Base-by-base conservation (phyloP, 73 alveolate species). In the Vitrella brassicaformis region DNA sequence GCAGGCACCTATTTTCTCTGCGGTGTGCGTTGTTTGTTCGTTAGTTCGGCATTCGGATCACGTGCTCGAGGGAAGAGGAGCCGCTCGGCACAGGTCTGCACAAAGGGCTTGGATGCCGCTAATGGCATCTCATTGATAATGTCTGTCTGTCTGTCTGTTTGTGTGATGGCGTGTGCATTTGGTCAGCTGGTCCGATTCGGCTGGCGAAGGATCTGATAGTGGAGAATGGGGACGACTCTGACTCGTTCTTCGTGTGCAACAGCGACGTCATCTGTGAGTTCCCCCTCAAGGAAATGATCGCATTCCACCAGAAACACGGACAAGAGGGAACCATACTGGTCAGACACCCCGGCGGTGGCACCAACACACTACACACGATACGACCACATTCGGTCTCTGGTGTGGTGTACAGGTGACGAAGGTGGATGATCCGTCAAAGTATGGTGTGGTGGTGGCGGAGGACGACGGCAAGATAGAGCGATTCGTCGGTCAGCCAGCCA, bases 361-460 rank as follows among this genome's bases (percentile, higher is more conserved):
- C n/a, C n/a, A n/a, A n/a, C n/a, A n/a, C n/a, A n/a, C n/a, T n/a
- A n/a, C n/a, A n/a, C n/a, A n/a, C n/a, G n/a, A n/a, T n/a, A n/a
- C n/a, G n/a, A n/a, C n/a, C n/a, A n/a, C n/a, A n/a, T n/a, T n/a
- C n/a, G n/a, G n/a, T n/a, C n/a, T n/a, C n/a, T n/a, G n/a, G n/a
- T n/a, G n/a, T n/a, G n/a, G n/a, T n/a, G n/a, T n/a, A n/a, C n/a
- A n/a, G n/a, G n/a, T 45, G n/a, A 92, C 97, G n/a, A 81, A 81
- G 79, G 99, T 95, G 8, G 92, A 92, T 81, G 99, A 95, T 81
- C 99, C 99, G 29, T 84, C 97, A 0, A 88, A 89, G 76, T 95
- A 90, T 77, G 99, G 99, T 0, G 99, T 95, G 25, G 88, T 95
- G 18, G 91, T 95, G 18, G 71, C 94, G 29, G 93, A 92, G 72